Conservation (phyloP, 768 basidiomycete genomes). For the Mycena alexandri region DNA sequence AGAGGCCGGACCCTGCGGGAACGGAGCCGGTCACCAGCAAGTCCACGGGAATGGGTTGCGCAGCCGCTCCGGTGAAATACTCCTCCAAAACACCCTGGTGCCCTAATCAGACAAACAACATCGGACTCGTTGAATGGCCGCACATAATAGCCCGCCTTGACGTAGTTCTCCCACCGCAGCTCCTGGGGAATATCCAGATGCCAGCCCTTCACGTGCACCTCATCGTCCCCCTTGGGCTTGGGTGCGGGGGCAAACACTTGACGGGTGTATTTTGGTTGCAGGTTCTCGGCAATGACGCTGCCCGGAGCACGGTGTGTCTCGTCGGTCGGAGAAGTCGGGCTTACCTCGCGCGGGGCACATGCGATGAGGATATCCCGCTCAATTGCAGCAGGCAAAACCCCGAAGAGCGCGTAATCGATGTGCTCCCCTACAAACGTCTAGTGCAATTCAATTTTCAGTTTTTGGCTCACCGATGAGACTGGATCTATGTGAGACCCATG, state of each 20-base stretch:
- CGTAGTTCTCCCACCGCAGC: slow-evolving; percentile 88
- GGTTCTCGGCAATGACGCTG: slow-evolving; percentile 72
- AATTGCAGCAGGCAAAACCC: slow-evolving; percentile 87
- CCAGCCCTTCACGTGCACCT: slow-evolving; percentile 69
- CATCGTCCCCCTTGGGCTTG: slow-evolving; percentile 47
- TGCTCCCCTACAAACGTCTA: slow-evolving; percentile 71
- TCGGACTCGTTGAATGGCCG: neutral
- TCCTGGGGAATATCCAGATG: slow-evolving; percentile 79
- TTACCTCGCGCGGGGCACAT: slow-evolving; percentile 61
- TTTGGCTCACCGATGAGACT: slow-evolving; percentile 59
- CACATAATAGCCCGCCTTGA: slow-evolving; percentile 89
- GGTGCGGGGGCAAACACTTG: slow-evolving; percentile 69
- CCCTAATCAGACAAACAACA: neutral
- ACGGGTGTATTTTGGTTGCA: slow-evolving; percentile 69
- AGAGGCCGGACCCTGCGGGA: slow-evolving; percentile 88
- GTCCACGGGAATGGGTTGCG: slow-evolving; percentile 71
- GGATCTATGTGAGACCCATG: slow-evolving; percentile 6
- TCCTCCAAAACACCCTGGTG: slow-evolving; percentile 75
- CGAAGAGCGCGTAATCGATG: slow-evolving; percentile 87
- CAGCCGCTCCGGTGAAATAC: slow-evolving; percentile 57
- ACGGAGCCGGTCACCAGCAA: slow-evolving; percentile 85
- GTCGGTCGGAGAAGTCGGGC: slow-evolving; percentile 36
- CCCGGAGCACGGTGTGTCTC: slow-evolving; percentile 56
- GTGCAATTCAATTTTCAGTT: slow-evolving; percentile 7
- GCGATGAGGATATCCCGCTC: slow-evolving; percentile 89